Evolutionary conservation across 768 basidiomycete genomes (phyloP).

Genomic region (Pseudohyphozyma bogoriensis): DNA sequence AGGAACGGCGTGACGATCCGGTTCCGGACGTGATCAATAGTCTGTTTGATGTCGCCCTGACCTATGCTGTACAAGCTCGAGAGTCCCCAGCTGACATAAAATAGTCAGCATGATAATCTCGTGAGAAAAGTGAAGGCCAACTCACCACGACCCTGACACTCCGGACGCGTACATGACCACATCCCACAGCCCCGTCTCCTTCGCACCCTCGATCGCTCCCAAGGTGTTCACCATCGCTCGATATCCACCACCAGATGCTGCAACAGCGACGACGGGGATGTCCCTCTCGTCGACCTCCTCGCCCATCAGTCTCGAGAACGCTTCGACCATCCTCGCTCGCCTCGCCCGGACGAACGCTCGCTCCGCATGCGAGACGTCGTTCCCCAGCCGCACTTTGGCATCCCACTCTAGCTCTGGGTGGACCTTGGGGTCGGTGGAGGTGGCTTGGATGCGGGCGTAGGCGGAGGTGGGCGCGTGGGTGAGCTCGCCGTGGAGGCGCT

Average conservation of each 20-base stretch:
- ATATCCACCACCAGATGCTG: conserved; percentile 35
- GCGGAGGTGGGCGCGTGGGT: conserved; percentile 74
- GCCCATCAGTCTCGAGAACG: conserved; percentile 34
- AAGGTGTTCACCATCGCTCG: conserved; percentile 36
- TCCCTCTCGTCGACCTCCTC: conserved; percentile 36
- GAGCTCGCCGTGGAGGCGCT: conserved; percentile 9
- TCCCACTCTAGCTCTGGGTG: conserved; percentile 37
- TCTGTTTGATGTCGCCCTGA: conserved; percentile 16
- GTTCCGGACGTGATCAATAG: conserved; percentile 30
- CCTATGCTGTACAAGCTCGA: conserved; percentile 34
- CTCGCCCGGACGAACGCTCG: conserved; percentile 34
- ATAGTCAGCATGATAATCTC: no score
- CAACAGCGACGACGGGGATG: conserved; percentile 36
- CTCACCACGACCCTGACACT: conserved; percentile 31
- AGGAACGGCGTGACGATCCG: conserved; percentile 35
- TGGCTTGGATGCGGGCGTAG: conserved; percentile 55
- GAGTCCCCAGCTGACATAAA: conserved; percentile 37
- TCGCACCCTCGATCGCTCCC: conserved; percentile 31
- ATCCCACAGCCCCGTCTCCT: conserved; percentile 34
- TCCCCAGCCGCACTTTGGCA: conserved; percentile 34
- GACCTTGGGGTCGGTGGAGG: conserved; percentile 24
- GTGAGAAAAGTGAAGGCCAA: no score
- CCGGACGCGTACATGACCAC: conserved; percentile 34
- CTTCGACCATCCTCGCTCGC: conserved; percentile 26
- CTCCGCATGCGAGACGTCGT: conserved; percentile 34